Conservation (phyloP, 495 filamentous ascomycete genomes). For the Penicillium salamii region DNA sequence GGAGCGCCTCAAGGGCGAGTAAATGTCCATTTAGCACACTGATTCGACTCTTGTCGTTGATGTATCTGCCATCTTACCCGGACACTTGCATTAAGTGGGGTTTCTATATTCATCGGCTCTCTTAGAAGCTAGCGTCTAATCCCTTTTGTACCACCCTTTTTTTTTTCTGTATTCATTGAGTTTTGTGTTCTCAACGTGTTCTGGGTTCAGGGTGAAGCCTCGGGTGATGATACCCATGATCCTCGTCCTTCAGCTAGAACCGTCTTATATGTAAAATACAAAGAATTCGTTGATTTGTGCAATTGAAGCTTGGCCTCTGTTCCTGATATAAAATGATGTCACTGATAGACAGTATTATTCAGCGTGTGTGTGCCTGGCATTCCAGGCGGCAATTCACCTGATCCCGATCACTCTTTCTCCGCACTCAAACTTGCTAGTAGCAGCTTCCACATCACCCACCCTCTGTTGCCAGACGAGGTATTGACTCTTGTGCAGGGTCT, state of each 20-base stretch:
- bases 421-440: constrained; percentile 28
- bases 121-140: constrained; percentile 31
- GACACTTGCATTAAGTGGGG: constrained; percentile 16
- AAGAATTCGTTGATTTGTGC: constrained; percentile 19
- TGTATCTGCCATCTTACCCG: neutral
- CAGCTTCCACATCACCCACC: constrained; percentile 7
- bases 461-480: constrained; percentile 3
- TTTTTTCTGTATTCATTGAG: constrained; percentile 29
- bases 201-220: constrained; percentile 21
- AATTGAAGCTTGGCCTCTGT: neutral
- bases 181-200: constrained; percentile 28
- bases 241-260: constrained; percentile 22
- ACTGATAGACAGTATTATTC: constrained; percentile 19
- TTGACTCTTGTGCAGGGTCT: constrained; percentile 1
- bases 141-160: constrained; percentile 25
- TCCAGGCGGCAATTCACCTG: constrained; percentile 31
- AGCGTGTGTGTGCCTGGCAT: constrained; percentile 1
- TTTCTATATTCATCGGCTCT: constrained; percentile 31
- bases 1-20: constrained; percentile 56
- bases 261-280: constrained; percentile 31
- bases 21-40: constrained; percentile 19
- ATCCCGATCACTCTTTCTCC: constrained; percentile 28
- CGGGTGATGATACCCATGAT: constrained; percentile 4
- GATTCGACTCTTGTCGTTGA: constrained; percentile 1
- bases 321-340: constrained; percentile 17